A percentile compares a stretch with the other conserved stretches of the same genome.
Evolutionary conservation across 306 rosid species (phyloP).

Genomic region (Erythrophleum fordii): DNA sequence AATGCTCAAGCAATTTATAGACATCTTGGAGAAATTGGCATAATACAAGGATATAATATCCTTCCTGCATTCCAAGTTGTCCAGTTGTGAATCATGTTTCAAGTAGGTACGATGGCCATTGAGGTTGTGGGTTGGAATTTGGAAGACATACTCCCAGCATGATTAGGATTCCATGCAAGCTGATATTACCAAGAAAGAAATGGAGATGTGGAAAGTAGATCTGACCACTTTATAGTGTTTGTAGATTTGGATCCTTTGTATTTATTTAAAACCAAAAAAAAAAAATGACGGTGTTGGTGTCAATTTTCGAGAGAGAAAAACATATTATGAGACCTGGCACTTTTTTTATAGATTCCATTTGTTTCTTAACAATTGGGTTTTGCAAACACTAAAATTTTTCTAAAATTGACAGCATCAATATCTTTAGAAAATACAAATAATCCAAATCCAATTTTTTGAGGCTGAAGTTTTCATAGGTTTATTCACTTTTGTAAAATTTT

Average conservation of each 20-base stretch:
- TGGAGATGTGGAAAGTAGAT: constrained; percentile 3
- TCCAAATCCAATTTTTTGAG: neutral
- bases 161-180: constrained; percentile 3
- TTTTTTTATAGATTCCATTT: neutral
- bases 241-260: neutral
- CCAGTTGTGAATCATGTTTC: neutral
- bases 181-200: constrained; percentile 8
- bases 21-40: constrained; percentile 25
- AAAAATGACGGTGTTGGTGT: too few species aligned
- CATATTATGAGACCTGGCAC: neutral
- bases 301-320: neutral
- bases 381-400: neutral
- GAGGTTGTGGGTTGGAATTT: neutral
- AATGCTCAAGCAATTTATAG: constrained; percentile 25
- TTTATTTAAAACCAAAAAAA: too few species aligned
- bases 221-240: constrained; percentile 1
- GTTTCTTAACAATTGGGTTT: neutral
- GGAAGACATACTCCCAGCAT: neutral
- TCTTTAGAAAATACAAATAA: neutral
- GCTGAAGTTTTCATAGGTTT: neutral
- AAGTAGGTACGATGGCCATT: neutral
- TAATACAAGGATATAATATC: neutral
- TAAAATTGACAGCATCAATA: neutral
- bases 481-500: neutral
- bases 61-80: constrained; percentile 30